Evolutionary conservation across 2,329 filamentous ascomycete species (phyloP).

Genomic region (Keithomyces neogunnii): DNA sequence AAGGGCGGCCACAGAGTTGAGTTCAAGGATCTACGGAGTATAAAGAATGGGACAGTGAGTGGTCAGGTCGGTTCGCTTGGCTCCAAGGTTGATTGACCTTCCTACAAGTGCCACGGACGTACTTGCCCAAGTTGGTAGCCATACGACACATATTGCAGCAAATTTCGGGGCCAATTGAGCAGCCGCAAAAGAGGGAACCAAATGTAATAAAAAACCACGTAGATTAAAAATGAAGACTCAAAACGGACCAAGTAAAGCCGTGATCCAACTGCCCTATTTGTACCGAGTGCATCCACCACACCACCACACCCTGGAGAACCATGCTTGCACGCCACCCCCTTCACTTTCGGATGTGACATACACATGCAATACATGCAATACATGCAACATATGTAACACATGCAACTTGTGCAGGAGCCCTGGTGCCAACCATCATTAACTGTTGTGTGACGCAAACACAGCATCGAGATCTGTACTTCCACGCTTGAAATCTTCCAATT

Average conservation of each 20-base stretch:
- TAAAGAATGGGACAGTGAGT: too few species aligned
- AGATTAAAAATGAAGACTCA: not conserved
- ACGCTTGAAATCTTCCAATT: not conserved
- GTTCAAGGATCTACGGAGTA: too few species aligned
- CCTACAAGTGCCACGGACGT: not conserved
- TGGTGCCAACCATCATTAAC: not conserved
- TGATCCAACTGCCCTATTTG: too few species aligned
- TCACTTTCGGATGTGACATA: not conserved
- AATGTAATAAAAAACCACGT: not conserved
- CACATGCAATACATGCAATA: not conserved
- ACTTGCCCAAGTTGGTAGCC: not conserved
- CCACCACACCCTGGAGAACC: not conserved
- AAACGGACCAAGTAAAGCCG: not conserved
- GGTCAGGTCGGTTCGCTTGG: not conserved
- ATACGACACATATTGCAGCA: not conserved
- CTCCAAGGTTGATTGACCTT: too few species aligned
- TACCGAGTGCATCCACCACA: too few species aligned
- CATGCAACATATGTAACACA: not conserved
- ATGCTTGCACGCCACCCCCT: not conserved
- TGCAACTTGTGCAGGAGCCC: not conserved
- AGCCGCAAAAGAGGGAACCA: too few species aligned
- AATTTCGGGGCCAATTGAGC: not conserved
- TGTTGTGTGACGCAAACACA: constrained; percentile 15
- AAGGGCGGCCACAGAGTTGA: too few species aligned
- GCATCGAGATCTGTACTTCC: constrained; percentile 18